These are phyloP conservation scores for Penicillium sp. DNA, from an alignment of 2,329 filamentous ascomycete genomes.

Conservation along the genomic window DNA sequence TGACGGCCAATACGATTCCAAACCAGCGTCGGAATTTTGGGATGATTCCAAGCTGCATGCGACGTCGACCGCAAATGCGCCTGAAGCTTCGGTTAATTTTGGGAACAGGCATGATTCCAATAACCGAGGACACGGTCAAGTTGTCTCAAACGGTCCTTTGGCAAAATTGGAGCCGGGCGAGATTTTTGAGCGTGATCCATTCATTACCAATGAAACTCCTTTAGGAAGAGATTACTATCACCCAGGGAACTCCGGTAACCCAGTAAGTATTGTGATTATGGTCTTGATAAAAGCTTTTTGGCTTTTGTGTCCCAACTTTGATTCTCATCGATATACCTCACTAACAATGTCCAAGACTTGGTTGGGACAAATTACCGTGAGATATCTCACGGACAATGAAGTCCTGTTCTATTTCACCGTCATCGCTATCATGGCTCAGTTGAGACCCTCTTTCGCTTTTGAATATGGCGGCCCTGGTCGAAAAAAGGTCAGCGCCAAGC, in stretches of 20 bases:
- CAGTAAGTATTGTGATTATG: not conserved
- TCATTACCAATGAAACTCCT: not conserved
- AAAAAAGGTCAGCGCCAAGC: constrained; percentile 19
- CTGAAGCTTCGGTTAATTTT: not conserved
- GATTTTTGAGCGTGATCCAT: not conserved
- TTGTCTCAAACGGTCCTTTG: not conserved
- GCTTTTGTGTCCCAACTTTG: not conserved
- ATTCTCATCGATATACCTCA: not conserved
- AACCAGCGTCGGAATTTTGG: not conserved
- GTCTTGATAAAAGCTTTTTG: not conserved
- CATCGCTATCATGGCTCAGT: constrained; percentile 24
- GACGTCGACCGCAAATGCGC: not conserved
- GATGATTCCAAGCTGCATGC: not conserved
- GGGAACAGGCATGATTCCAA: not conserved
- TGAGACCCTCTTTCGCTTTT: constrained; percentile 30
- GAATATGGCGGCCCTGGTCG: constrained; percentile 13
- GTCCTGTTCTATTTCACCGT: constrained; percentile 37
- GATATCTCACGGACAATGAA: constrained; percentile 15
- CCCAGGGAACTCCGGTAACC: not conserved
- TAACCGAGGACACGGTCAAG: not conserved
- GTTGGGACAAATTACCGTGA: constrained; percentile 11
- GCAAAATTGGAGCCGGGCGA: not conserved
- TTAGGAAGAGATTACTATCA: not conserved
- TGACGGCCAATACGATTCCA: not conserved
- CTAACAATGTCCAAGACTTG: constrained; percentile 3